These are phyloP conservation scores for Parietaria judaica DNA, from an alignment of 306 rosid genomes.

Conservation along the genomic window DNA sequence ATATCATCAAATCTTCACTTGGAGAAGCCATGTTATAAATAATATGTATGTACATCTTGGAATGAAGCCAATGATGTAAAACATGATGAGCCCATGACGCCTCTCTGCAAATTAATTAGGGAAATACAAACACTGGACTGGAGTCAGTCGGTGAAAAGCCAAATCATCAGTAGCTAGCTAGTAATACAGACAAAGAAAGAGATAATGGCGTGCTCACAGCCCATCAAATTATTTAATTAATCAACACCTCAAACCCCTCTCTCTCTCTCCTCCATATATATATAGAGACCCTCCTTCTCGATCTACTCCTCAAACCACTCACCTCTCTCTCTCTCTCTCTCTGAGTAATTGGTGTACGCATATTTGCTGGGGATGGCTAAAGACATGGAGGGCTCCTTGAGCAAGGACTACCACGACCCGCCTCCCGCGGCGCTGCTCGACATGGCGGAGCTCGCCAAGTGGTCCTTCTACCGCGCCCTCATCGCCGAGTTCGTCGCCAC, in stretches of 20 bases:
- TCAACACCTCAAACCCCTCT: too few relatives aligned
- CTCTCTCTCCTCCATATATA: slow-evolving; percentile 33
- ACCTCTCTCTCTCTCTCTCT: slow-evolving; percentile 5
- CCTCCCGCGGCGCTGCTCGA: slow-evolving; percentile 75
- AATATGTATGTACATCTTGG: too few relatives aligned
- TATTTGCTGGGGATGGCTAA: slow-evolving; percentile 39
- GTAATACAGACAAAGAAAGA: neutral
- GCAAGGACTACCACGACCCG: slow-evolving; percentile 90
- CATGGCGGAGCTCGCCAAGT: slow-evolving; percentile 49
- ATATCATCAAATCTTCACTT: neutral
- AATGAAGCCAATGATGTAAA: too few relatives aligned
- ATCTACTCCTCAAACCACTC: neutral
- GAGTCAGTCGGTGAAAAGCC: too few relatives aligned
- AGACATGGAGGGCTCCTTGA: slow-evolving; percentile 49
- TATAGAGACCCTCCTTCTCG: slow-evolving; percentile 14
- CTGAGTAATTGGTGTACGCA: slow-evolving; percentile 11
- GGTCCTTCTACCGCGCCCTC: slow-evolving; percentile 91
- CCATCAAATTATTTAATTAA: neutral
- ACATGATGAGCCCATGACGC: too few relatives aligned
- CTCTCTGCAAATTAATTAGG: too few relatives aligned
- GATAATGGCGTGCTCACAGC: neutral
- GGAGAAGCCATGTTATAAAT: too few relatives aligned
- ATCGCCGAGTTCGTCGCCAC: slow-evolving; percentile 95
- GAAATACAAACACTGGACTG: too few relatives aligned
- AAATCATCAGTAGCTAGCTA: too few relatives aligned